Evolutionary conservation across 2,329 filamentous ascomycete species (phyloP), one percentile per base, ranked within the genome.

Genomic region (Knufia petricola): DNA sequence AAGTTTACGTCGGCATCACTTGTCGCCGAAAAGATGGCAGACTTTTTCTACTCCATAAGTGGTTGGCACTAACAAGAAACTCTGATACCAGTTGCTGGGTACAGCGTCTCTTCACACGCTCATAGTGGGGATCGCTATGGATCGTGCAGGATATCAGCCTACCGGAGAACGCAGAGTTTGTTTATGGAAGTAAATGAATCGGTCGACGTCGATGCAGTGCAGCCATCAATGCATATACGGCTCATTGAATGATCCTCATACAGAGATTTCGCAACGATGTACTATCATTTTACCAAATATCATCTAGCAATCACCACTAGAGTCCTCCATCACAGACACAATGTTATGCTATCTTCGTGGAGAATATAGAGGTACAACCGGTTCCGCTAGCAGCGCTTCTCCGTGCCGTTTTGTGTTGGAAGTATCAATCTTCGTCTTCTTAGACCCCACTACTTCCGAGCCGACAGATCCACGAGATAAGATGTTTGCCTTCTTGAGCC

Each of bases 201-300:
- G 30, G 40, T 43, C 40, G 40, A 28, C 40, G 15, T 43, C 40
- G 40, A 10, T 43, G 40, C 40, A 26, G 40, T 26, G 40, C 40
- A 43, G 23, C 40, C 21, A 13, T 43, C 21, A 43, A 30, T 43
- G 40, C 40, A 7, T 30, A 43, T 17, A 8, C 13, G 9, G 40
- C 40, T 28, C 40, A 28, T 17, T 43, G 40, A 23, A 17, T 43
- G 20, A 30, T 43, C 21, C 40, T 43, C 40, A 41, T 24, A 19
- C 38, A 24, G 8, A 8, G 21, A 4, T 8, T 20, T 24, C 38
- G 9, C 38, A 21, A 41, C 6, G 17, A n/a, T 20, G 38, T n/a
- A 24, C n/a, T 4, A n/a, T 41, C 38, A n/a, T 12, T 41, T 41
- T n/a, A 20, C 21, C 6, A 4, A 4, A 13, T 41, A 41, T n/a